A percentile compares a stretch with the other conserved stretches of the same genome.
phyloP scores from a whole-genome alignment of 441 rosid species.

The Mallotus repandus region DNA sequence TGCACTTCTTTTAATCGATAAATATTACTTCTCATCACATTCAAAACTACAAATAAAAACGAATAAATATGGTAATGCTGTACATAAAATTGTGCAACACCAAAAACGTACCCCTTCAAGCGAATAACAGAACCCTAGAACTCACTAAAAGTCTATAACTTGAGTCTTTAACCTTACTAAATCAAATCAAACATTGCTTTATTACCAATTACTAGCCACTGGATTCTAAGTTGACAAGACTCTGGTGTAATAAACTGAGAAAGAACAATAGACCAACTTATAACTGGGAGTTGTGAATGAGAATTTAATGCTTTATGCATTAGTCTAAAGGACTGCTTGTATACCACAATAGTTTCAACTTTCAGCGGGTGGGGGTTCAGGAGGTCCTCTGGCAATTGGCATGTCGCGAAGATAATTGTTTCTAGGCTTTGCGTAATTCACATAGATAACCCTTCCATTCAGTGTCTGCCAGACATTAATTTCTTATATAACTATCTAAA shows the following conservation, averaged over 20 bases:
- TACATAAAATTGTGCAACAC: neutral
- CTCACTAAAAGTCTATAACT: neutral
- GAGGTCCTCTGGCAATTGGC: conserved; percentile 90
- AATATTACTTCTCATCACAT: neutral
- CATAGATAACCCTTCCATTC: conserved; percentile 67
- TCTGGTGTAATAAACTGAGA: neutral
- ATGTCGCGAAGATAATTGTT: conserved; percentile 31
- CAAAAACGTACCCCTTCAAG: neutral
- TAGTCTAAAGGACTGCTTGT: no score
- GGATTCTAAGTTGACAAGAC: neutral
- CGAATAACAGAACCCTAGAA: neutral
- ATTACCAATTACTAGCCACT: neutral
- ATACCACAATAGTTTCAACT: no score
- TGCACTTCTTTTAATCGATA: neutral
- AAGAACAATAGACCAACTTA: neutral
- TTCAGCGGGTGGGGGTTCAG: conserved; percentile 25
- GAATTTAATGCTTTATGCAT: conserved; percentile 9
- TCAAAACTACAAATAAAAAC: neutral
- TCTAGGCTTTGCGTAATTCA: conserved; percentile 69
- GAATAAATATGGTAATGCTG: neutral
- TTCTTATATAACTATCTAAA: conserved; percentile 8
- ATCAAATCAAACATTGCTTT: neutral
- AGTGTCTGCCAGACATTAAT: conserved; percentile 41
- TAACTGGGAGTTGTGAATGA: neutral
- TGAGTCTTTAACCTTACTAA: neutral